phyloP scores from a whole-genome alignment of 305 asterid species.

The Ruellia speciosa region DNA sequence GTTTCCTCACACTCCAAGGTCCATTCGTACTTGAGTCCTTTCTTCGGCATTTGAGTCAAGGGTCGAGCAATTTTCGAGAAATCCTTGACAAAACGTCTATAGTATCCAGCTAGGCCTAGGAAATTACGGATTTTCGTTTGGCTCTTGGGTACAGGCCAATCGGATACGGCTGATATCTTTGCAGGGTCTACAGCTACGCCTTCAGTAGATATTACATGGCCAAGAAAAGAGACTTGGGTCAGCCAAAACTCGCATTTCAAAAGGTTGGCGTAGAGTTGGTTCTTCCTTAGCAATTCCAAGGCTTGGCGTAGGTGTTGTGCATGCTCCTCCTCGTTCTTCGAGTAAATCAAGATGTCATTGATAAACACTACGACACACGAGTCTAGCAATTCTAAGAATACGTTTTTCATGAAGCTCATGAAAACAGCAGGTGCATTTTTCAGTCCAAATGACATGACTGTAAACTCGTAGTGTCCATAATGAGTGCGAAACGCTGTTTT shows the following conservation, averaged over 20 bases:
- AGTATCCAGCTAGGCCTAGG: neutral
- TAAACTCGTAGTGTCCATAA: neutral
- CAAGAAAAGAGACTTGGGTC: neutral
- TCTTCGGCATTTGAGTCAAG: neutral
- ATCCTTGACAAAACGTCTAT: neutral
- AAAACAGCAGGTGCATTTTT: neutral
- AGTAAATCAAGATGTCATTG: constrained; percentile 5
- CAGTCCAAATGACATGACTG: neutral
- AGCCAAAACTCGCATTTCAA: constrained; percentile 16
- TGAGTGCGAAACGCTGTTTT: neutral
- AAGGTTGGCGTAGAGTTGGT: neutral
- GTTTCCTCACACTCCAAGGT: neutral
- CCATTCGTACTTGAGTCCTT: neutral
- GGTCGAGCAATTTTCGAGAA: constrained; percentile 4
- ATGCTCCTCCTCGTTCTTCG: constrained; percentile 1
- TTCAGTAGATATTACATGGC: neutral
- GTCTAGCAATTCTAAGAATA: neutral
- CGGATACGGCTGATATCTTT: neutral
- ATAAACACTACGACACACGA: neutral
- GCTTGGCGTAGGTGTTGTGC: neutral
- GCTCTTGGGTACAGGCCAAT: constrained; percentile 4
- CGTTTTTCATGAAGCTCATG: neutral
- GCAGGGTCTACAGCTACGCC: neutral
- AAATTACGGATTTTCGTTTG: neutral
- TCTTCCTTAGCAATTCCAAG: neutral